Conservation (phyloP, 2,329 filamentous ascomycete species). For the Diaporthe sp. region DNA sequence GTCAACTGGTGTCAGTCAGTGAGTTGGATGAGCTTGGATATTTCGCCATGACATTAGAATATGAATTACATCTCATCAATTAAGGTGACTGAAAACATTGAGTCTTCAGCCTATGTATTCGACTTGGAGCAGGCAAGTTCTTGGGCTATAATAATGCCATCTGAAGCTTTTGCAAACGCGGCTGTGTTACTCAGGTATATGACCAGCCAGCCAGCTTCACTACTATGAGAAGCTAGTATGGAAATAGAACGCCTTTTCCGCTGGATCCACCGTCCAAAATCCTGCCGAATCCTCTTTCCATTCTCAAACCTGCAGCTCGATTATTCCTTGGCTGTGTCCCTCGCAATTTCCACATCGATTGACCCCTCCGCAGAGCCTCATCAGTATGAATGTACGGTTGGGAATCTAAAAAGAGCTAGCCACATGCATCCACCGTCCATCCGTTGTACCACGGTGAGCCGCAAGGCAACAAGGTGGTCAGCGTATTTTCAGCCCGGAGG, state of each 20-base stretch:
- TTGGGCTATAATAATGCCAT: background rate
- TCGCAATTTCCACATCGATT: background rate
- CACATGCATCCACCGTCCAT: background rate
- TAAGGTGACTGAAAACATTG: no score
- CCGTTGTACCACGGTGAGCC: background rate
- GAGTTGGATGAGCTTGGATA: no score
- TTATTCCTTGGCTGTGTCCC: background rate
- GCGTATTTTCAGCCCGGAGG: background rate
- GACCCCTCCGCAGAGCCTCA: background rate
- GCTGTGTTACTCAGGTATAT: background rate
- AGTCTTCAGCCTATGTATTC: background rate
- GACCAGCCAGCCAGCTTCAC: background rate
- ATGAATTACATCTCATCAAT: no score
- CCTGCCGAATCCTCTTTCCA: background rate
- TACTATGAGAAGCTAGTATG: background rate
- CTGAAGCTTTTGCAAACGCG: background rate
- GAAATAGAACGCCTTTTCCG: background rate
- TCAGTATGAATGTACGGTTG: background rate
- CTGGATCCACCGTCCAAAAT: background rate
- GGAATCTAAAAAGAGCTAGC: background rate
- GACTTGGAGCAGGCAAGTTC: background rate
- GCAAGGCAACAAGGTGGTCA: background rate
- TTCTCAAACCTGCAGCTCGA: background rate
- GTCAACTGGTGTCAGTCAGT: no score
- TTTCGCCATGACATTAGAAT: no score